A percentile compares a stretch with the other conserved stretches of the same genome.
Evolutionary conservation across 495 filamentous ascomycete species (phyloP).

Genomic region (Aspergillus hancockii): DNA sequence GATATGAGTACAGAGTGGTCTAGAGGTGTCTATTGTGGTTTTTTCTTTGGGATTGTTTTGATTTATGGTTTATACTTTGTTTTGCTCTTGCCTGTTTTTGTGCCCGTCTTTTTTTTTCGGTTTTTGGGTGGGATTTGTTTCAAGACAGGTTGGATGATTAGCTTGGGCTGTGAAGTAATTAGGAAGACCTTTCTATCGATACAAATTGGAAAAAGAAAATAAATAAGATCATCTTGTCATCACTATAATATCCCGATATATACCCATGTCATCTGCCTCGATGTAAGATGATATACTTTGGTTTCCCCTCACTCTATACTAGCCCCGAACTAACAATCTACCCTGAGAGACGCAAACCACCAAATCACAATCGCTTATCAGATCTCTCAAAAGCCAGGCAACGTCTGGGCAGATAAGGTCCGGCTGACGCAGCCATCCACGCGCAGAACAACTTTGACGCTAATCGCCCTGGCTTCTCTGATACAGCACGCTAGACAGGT

Average conservation of each 20-base stretch:
- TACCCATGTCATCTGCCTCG: too few species aligned
- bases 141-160: not conserved
- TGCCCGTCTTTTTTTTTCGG: too few species aligned
- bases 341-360: not conserved
- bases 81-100: not conserved
- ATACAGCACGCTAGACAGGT: constrained; percentile 69
- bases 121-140: not conserved
- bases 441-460: constrained; percentile 64
- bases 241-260: too few species aligned
- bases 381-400: not conserved
- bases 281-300: too few species aligned
- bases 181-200: not conserved
- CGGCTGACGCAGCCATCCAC: constrained; percentile 31
- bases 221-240: not conserved
- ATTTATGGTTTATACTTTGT: not conserved
- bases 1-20: too few species aligned
- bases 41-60: too few species aligned
- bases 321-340: not conserved
- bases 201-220: not conserved
- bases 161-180: not conserved
- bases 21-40: not conserved
- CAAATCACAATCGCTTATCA: not conserved
- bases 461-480: constrained; percentile 67
- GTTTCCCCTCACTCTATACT: not conserved
- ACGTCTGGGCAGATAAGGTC: constrained; percentile 8